Base-by-base conservation (phyloP, 805 yeast species). In the Candida maris region DNA sequence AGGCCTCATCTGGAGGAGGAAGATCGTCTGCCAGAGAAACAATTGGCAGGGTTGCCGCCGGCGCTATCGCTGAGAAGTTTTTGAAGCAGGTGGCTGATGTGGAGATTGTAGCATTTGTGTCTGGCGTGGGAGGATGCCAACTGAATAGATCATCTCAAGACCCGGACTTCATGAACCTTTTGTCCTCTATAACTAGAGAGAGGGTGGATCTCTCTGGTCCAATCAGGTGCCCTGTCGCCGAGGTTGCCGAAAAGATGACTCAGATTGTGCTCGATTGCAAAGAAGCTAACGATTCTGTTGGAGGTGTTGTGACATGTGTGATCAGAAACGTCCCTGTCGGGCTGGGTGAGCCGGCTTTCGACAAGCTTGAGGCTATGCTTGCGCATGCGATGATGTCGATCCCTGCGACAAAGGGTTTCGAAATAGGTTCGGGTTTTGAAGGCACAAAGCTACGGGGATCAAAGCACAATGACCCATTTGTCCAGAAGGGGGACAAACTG, bases 361-460 rank as follows among this genome's bases (percentile, higher is more conserved):
- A 93, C 65, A 93, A 93, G 67, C 69, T 93, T 45, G 98, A 93
- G 71, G 98, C 98, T 21, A 65, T 76, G 54, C 72, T 93, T 46
- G 98, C 97, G 10, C 98, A 93, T 59, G 97, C 97, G 34, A 93
- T 93, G 98, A 68, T 93, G 46, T 89, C 97, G 2, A 77, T 93
- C 45, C 98, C 98, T 15, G 97, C 98, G 30, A 86, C 97, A 31
- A 93, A 93, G 67, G 98, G 97, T 23, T 93, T 93, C 54, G 98
- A 93, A 69, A 80, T 93, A 54, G 98, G 98, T 36, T 86, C 96
- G 20, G 98, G 98, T 10, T 93, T 93, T 57, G 73, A 75, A 29
- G 98, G 98, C 49, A 85, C 94, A 34, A 70, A 72, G 39, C 77
- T 91, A 48, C 91, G 94, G 34, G 98, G 98, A 18, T 89, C 97